Base-by-base conservation (phyloP, 129 eudicot species). In the Tagetes erecta region DNA sequence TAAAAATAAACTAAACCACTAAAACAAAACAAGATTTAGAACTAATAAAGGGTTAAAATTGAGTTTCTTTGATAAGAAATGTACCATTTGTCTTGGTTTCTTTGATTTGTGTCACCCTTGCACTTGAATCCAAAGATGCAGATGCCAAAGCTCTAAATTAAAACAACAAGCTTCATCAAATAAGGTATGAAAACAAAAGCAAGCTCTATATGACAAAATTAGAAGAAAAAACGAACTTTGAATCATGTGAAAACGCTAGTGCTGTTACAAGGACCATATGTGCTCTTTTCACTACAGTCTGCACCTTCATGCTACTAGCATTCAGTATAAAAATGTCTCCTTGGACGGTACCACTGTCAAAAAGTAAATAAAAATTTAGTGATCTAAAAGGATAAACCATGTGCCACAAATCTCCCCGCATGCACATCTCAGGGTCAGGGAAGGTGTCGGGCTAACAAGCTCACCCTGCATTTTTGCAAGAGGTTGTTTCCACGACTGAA, bases 231-330 rank as follows among this genome's bases (percentile, higher is more conserved):
- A 56, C 0, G 2, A 45, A 93, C 98, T 96, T 90, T 67, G 98
- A 90, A 83, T 90, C 96, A 37, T 64, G 85, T 49, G 98, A 87
- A 82, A 93, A 93, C 14, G 78, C 69, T 73, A 93, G 75, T 64
- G 97, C 85, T 67, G 98, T 93, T 49, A 93, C 91, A 50, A 93
- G 84, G 75, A 92, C 97, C 49, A 93, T 77, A 85, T 93, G 98
- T 56, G 98, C 97, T 79, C 83, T 90, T 67, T 78, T 93, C 7
- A 88, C 83, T 50, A 69, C 68, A 44, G 81, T 84, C 12, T 83
- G 91, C 60, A 86, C 85, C 72, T 74, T 79, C 90, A 93, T 77
- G 56, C 40, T 88, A 11, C 78, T 51, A 52, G 97, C 86, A 75
- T 81, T 75, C 41, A 90, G 30, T n/a, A 93, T 74, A 35, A 46